Conservation (phyloP, 768 basidiomycete species). For the Gymnopilus dilepis region DNA sequence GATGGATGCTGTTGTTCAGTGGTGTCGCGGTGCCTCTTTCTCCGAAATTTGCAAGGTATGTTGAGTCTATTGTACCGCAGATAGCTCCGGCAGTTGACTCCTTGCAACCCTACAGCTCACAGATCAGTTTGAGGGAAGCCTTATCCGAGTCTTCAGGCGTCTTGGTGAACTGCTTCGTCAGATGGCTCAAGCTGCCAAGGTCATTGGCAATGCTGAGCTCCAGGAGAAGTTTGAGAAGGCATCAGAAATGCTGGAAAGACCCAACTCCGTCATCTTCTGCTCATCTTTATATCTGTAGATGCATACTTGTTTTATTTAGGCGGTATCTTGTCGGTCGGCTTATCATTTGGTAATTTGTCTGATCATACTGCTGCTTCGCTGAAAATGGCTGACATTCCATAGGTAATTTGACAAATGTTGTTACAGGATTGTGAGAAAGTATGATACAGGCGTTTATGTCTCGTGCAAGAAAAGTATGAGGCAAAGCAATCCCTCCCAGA, state of each 20-base stretch:
- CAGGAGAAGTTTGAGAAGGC: conserved; percentile 93
- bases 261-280: conserved; percentile 92
- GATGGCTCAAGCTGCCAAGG: conserved; percentile 95
- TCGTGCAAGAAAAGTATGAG: not conserved
- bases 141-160: conserved; percentile 95
- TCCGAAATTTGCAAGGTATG: conserved; percentile 93
- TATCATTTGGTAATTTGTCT: not conserved
- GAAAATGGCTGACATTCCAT: not conserved
- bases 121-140: conserved; percentile 95
- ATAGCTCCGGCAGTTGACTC: not conserved
- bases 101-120: conserved; percentile 63
- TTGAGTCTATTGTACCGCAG: not conserved
- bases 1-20: conserved; percentile 97
- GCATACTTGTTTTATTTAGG: not conserved
- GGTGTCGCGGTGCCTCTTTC: conserved; percentile 98
- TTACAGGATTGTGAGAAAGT: not conserved
- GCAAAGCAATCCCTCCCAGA: too few species aligned
- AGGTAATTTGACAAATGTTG: conserved; percentile 2
- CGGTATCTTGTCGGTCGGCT: too few species aligned
- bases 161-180: conserved; percentile 94
- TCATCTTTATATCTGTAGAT: conserved; percentile 79
- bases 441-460: not conserved
- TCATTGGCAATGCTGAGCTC: conserved; percentile 94
- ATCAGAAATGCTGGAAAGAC: conserved; percentile 91
- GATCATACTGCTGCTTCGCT: not conserved